Conservation (phyloP, 345 rosid species). For the Pistacia integerrima region DNA sequence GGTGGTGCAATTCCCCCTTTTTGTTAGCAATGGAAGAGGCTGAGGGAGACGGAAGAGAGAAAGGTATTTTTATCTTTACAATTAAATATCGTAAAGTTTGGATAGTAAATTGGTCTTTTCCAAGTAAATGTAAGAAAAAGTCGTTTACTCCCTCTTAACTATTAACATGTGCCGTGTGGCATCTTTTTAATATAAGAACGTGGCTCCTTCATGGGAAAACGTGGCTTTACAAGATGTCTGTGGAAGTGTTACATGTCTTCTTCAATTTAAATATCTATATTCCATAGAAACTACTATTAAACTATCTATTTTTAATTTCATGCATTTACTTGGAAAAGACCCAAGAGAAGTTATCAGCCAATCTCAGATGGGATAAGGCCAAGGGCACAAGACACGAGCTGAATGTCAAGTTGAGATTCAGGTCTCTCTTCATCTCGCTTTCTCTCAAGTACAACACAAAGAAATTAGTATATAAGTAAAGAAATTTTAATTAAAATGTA, state of each 20-base stretch:
- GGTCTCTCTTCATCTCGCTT: conserved; percentile 26
- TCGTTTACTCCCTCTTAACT: too few species aligned
- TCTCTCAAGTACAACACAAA: too few species aligned
- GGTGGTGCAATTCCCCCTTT: too few species aligned
- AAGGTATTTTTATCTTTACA: too few species aligned
- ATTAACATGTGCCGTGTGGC: neutral
- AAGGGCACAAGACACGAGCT: conserved; percentile 39
- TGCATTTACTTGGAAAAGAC: neutral
- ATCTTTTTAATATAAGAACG: neutral
- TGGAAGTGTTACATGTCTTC: neutral
- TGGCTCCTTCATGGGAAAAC: neutral
- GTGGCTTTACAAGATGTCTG: neutral
- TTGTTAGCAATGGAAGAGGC: too few species aligned
- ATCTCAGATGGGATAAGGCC: conserved; percentile 42
- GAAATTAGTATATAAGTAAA: too few species aligned
- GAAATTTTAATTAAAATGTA: neutral
- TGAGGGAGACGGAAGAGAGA: too few species aligned
- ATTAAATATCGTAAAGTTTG: too few species aligned
- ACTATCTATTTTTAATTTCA: neutral
- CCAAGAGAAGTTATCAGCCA: neutral
- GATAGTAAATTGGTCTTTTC: too few species aligned
- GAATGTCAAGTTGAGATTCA: conserved; percentile 42
- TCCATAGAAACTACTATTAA: too few species aligned
- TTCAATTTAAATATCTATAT: neutral
- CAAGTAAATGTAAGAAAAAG: too few species aligned